Base-by-base conservation (phyloP, 2,329 filamentous ascomycete species). In the Coniochaeta hoffmannii region DNA sequence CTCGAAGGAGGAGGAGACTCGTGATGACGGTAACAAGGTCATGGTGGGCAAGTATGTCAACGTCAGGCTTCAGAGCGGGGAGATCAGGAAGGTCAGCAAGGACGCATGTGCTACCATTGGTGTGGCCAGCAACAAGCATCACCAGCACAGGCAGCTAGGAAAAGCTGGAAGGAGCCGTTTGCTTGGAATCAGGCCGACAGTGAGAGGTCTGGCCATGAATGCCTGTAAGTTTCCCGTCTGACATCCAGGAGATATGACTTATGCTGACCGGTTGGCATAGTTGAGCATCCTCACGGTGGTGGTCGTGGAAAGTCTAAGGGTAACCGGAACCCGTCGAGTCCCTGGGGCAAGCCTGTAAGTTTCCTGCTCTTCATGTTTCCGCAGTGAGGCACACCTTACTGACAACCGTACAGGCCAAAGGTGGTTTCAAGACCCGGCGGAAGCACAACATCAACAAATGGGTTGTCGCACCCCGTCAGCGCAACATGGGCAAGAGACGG, bases 241-340 rank as follows among this genome's bases (percentile, higher is more conserved):
- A 52, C 54, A 34, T 38, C 8, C 41, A 10, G 28, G 9, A 26
- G 8, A 34, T 28, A 34, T 12, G n/a, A 51, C 49, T 32, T 32
- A 15, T 9, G 22, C 49, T 51, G 14, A 51, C 49, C 12, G 31
- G 3, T 26, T 15, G 53, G 11, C 58, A 46, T 65, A 85, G 89
- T 86, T 65, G 94, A 99, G 68, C 94, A 99, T 80, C 94, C 94
- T 67, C 94, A 99, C 72, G 94, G 94, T 82, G 94, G 94, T 88
- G 94, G 94, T 74, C 85, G 95, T 80, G 94, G 94, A 77, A 99
- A 99, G 77, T 97, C 91, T 56, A 99, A 99, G 89, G 91, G 94
- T 84, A 96, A 97, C 69, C 85, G 92, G 59, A 81, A 96, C 69
- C 94, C 95, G 32, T 90, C 94, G 65, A 96, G 90, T 75, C 94